Evolutionary conservation across 805 yeast genomes (phyloP).

Genomic region (Barnettozyma wickerhamii): DNA sequence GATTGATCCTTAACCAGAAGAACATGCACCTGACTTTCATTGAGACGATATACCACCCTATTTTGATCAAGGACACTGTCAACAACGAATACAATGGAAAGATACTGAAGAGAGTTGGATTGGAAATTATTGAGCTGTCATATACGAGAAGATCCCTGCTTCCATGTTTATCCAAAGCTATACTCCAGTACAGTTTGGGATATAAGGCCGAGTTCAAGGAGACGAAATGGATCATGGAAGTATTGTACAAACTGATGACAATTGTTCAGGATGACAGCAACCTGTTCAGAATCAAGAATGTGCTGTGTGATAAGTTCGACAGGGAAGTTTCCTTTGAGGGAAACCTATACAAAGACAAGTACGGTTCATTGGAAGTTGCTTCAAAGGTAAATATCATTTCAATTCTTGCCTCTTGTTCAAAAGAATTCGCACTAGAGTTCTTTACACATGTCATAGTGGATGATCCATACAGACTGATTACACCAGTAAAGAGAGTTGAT

Average conservation of each 20-base stretch:
- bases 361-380: slow-evolving; percentile 56
- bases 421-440: slow-evolving; percentile 20
- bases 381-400: slow-evolving; percentile 48
- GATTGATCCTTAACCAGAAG: slow-evolving; percentile 63
- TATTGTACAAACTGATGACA: slow-evolving; percentile 42
- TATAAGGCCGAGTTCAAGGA: slow-evolving; percentile 33
- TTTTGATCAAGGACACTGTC: slow-evolving; percentile 35
- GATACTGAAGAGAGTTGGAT: slow-evolving; percentile 29
- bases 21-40: slow-evolving; percentile 57
- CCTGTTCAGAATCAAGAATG: slow-evolving; percentile 54
- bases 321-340: slow-evolving; percentile 32
- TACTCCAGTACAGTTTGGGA: slow-evolving; percentile 41
- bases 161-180: slow-evolving; percentile 48
- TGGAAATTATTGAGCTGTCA: slow-evolving; percentile 43
- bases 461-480: slow-evolving; percentile 38
- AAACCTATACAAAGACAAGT: slow-evolving; percentile 41
- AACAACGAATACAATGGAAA: slow-evolving; percentile 26
- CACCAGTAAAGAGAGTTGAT: slow-evolving; percentile 54
- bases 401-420: slow-evolving; percentile 35
- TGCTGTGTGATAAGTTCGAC: slow-evolving; percentile 53
- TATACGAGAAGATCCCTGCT: slow-evolving; percentile 64
- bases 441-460: slow-evolving; percentile 25
- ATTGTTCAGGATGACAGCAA: slow-evolving; percentile 52
- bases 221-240: slow-evolving; percentile 45
- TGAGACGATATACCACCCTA: slow-evolving; percentile 40